Conservation (phyloP, 176 grass and related monocot species). For the Oryza meridionalis region DNA sequence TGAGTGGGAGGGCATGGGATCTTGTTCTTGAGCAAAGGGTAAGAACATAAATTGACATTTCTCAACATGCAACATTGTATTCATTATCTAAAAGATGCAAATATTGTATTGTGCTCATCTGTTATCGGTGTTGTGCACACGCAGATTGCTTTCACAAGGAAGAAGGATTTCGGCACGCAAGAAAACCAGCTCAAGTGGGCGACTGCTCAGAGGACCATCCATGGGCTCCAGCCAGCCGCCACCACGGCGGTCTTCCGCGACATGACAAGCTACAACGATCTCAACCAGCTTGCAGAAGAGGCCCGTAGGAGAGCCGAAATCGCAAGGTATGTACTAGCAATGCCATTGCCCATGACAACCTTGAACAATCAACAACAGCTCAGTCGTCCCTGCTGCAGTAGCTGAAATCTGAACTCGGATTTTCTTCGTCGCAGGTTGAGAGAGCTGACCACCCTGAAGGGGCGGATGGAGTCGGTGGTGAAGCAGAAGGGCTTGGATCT, state of each 20-base stretch:
- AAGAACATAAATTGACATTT: conserved; percentile 19
- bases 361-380: background rate
- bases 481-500: conserved; percentile 77
- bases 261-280: conserved; percentile 57
- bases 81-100: no score
- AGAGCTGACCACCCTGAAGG: conserved; percentile 75
- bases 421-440: conserved; percentile 53
- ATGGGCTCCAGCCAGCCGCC: conserved; percentile 65
- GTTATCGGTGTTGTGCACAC: background rate
- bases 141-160: conserved; percentile 81
- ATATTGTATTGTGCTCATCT: no score
- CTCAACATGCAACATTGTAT: background rate
- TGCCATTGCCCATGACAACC: background rate
- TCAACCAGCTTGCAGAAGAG: conserved; percentile 81
- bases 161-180: conserved; percentile 82
- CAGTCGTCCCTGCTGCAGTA: background rate
- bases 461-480: conserved; percentile 75
- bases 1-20: conserved; percentile 85
- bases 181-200: conserved; percentile 90
- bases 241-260: conserved; percentile 49
- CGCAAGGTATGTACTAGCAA: conserved; percentile 49
- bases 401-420: background rate
- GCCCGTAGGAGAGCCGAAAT: conserved; percentile 81
- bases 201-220: conserved; percentile 78
- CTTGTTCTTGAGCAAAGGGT: conserved; percentile 88